A percentile compares a stretch with the other conserved stretches of the same genome.
phyloP scores from a whole-genome alignment of 2,329 filamentous ascomycete genomes.

The Bertia moriformis region DNA sequence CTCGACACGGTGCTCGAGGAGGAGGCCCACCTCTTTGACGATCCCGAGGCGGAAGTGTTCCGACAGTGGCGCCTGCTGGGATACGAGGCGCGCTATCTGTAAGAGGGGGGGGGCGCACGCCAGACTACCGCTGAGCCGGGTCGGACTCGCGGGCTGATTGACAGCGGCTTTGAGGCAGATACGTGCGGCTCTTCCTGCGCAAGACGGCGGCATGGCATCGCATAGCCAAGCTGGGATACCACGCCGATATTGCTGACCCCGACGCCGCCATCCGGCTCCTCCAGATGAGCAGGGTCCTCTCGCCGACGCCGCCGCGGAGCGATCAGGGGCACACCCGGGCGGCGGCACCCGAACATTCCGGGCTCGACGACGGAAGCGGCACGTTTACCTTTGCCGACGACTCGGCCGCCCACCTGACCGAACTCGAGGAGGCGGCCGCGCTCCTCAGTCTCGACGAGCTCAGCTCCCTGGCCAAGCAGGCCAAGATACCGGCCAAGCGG shows the following conservation, averaged over 20 bases:
- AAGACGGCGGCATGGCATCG: conserved; percentile 90
- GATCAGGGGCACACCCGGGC: no score
- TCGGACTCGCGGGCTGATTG: no score
- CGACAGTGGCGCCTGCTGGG: conserved; percentile 54
- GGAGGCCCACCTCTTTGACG: conserved; percentile 75
- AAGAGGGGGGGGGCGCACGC: no score
- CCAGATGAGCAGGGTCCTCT: no score
- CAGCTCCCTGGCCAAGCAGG: conserved; percentile 70
- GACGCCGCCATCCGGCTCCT: conserved; percentile 49
- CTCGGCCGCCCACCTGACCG: conserved; percentile 59
- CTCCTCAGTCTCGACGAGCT: conserved; percentile 78
- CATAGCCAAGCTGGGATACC: conserved; percentile 61
- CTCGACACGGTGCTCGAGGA: conserved; percentile 79
- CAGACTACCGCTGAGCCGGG: background rate
- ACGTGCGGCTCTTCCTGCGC: conserved; percentile 80
- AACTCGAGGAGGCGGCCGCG: conserved; percentile 69
- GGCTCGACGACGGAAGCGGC: conserved; percentile 34
- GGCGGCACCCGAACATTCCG: no score
- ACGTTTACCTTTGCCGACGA: conserved; percentile 68
- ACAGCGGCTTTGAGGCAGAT: no score
- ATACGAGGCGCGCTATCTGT: conserved; percentile 88
- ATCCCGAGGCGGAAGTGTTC: conserved; percentile 66
- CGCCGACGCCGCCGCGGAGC: no score
- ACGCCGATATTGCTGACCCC: conserved; percentile 68
- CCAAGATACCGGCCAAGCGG: conserved; percentile 71